These are phyloP conservation scores for Coniochaeta sp. DNA, from an alignment of 2,329 filamentous ascomycete genomes.

Conservation along the genomic window DNA sequence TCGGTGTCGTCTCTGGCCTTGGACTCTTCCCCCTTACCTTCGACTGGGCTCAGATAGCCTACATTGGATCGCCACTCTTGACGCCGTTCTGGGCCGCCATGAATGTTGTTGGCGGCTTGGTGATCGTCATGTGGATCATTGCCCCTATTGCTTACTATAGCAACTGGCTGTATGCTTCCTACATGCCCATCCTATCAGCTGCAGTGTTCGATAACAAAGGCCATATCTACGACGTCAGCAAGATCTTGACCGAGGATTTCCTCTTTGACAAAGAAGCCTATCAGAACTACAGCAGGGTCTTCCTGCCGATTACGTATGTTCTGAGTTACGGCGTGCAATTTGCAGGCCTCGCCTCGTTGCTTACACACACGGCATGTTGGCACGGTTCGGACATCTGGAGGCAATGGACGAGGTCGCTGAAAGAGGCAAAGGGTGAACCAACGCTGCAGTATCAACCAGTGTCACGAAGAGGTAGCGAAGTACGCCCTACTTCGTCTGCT, in stretches of 20 bases:
- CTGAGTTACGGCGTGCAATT: conserved; percentile 83
- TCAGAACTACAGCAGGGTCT: conserved; percentile 73
- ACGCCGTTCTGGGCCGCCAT: conserved; percentile 83
- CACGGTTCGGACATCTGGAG: conserved; percentile 75
- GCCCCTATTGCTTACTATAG: conserved; percentile 75
- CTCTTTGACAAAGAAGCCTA: conserved; percentile 73
- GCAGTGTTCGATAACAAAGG: conserved; percentile 83
- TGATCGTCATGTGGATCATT: conserved; percentile 78
- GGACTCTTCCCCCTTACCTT: conserved; percentile 82
- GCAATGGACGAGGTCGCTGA: conserved; percentile 64
- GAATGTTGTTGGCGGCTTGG: conserved; percentile 73
- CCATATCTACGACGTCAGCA: conserved; percentile 71
- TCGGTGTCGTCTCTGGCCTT: conserved; percentile 77
- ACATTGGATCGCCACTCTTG: conserved; percentile 77
- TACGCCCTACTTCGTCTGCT: conserved; percentile 5
- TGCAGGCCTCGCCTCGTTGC: conserved; percentile 67
- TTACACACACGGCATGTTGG: conserved; percentile 79
- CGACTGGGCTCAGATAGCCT: conserved; percentile 85
- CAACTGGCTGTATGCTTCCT: conserved; percentile 73
- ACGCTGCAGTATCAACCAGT: conserved; percentile 45
- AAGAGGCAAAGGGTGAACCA: conserved; percentile 48
- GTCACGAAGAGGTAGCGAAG: conserved; percentile 10
- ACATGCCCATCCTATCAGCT: conserved; percentile 79
- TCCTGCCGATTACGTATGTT: conserved; percentile 79
- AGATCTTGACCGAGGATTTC: conserved; percentile 70